Percentiles rank a stretch among this genome's conserved stretches.
Evolutionary conservation across 345 rosid genomes (phyloP).

Genomic region (Aquilaria yunnanensis): DNA sequence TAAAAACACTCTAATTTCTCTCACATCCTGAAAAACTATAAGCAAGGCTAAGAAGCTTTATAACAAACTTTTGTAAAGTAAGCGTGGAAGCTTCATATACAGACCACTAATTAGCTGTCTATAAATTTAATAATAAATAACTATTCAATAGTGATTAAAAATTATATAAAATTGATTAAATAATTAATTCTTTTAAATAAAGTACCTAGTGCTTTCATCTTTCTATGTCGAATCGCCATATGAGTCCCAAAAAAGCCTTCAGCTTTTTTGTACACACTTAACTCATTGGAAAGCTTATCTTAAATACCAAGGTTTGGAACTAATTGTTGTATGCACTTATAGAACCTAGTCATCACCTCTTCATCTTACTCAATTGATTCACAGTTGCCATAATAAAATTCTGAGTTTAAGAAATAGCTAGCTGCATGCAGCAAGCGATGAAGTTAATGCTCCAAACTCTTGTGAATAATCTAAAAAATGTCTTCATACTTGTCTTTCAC

Average conservation of each 20-base stretch:
- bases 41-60: no score
- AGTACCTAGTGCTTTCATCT: not conserved
- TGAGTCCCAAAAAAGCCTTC: not conserved
- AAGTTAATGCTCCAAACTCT: conserved; percentile 3
- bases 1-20: no score
- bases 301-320: not conserved
- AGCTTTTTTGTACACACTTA: not conserved
- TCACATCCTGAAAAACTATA: no score
- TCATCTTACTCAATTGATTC: no score
- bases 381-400: not conserved
- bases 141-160: no score
- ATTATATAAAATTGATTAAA: not conserved
- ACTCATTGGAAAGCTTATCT: not conserved
- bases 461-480: conserved; percentile 10
- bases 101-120: conserved; percentile 2
- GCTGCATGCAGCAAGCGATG: conserved; percentile 12
- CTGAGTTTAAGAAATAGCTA: no score
- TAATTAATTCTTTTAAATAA: not conserved
- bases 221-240: no score
- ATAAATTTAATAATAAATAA: not conserved
- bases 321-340: not conserved
- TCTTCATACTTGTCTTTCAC: conserved; percentile 1
- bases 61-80: no score
- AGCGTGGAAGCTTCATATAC: not conserved
- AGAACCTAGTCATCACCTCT: no score